Base-by-base conservation (phyloP, 371 early-diverging fungal species). In the Smittium culicis region DNA sequence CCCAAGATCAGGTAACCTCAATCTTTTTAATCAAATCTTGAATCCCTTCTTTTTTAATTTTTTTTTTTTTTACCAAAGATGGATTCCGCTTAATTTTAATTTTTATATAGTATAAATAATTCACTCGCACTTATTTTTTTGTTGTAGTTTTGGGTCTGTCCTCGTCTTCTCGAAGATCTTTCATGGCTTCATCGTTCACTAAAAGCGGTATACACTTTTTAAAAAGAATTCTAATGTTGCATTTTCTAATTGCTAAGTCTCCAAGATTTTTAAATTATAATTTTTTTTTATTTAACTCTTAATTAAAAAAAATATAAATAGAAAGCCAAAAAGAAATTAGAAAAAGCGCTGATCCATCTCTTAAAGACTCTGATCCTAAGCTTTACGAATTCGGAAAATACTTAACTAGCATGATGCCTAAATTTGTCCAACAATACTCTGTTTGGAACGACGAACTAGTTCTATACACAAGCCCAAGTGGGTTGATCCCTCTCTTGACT, bases 361-460 rank as follows among this genome's bases (percentile, higher is more conserved):
- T 63, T 34, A 63, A 63, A n/a, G 63, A 63, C 32, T 45, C 45
- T 11, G 63, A 63, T 30, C 31, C 31, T 63, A n/a, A 35, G 32
- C 34, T 88, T 66, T 89, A 93, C 73, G 88, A 88, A 76, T 95
- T 85, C 74, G 96, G 96, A 69, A 82, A 91, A 76, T 96, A 90
- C 79, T 76, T 98, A 66, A 84, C 86, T 67, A 83, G 85, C 64
- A 82, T 86, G 61, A 79, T 98, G 74, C 98, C 98, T 45, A 96
- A 94, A 77, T 94, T 82, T 74, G 88, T 98, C 68, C 97, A 98
- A 78, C 97, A 95, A 80, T 89, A 89, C 79, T 88, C 86, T 64
- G 90, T 98, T 65, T 96, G 94, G 86, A 96, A 96, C 81, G 93
- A 98, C 73, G 98, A 98, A 75, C 82, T 98, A 67, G 90, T 92